Evolutionary conservation across 148 eudicot genomes (phyloP).

Genomic region (Spergularia marina): DNA sequence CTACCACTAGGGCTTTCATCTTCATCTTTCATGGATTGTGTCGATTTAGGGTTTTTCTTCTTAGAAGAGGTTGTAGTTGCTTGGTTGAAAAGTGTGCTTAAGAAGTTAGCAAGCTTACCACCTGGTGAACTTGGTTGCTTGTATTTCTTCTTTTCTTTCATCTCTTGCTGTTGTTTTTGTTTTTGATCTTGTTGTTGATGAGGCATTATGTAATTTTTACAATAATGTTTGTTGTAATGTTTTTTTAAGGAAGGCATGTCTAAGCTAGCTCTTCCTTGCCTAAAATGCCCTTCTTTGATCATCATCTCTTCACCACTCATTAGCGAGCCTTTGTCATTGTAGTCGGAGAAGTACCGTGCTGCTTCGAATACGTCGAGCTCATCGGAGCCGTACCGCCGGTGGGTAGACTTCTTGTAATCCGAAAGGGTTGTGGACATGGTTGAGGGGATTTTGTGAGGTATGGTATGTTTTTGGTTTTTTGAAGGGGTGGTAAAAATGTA

Average conservation of each 20-base stretch:
- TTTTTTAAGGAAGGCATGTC: conserved; percentile 51
- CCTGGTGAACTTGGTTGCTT: conserved; percentile 95
- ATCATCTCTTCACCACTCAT: conserved; percentile 11
- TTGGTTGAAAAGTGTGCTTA: conserved; percentile 73
- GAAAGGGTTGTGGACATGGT: conserved; percentile 47
- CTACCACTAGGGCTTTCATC: conserved; percentile 53
- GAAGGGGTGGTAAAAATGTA: not conserved
- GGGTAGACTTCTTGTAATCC: conserved; percentile 43
- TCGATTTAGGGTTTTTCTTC: conserved; percentile 35
- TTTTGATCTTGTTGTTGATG: not conserved
- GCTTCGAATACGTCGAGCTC: conserved; percentile 92
- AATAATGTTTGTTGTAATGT: conserved; percentile 19
- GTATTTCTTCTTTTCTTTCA: conserved; percentile 53
- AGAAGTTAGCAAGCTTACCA: conserved; percentile 70
- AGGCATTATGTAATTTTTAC: not conserved
- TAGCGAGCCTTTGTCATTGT: conserved; percentile 33
- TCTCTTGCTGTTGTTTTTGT: conserved; percentile 16
- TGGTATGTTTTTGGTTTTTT: not conserved
- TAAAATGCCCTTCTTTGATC: conserved; percentile 33
- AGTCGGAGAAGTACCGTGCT: conserved; percentile 54
- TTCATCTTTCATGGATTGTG: conserved; percentile 51
- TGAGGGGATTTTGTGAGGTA: not conserved
- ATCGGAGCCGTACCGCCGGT: conserved; percentile 55
- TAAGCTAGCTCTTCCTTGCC: conserved; percentile 64
- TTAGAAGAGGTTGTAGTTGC: conserved; percentile 44